A percentile compares a stretch with the other conserved stretches of the same genome.
phyloP scores from a whole-genome alignment of 306 rosid genomes.

The Sesbania bispinosa region DNA sequence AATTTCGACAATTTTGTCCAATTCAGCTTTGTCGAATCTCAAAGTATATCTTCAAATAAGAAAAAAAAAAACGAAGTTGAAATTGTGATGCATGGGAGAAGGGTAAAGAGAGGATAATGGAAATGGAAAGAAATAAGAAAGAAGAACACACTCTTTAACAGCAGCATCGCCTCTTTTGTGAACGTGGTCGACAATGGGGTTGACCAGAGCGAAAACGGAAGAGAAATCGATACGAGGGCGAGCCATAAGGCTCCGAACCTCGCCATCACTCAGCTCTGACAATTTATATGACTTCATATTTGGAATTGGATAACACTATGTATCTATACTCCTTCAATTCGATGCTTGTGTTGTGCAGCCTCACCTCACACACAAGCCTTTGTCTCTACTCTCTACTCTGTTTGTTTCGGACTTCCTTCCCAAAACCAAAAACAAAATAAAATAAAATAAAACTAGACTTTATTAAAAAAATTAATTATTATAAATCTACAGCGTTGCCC shows the following conservation, averaged over 20 bases:
- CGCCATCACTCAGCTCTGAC: constrained; percentile 50
- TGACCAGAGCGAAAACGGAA: constrained; percentile 66
- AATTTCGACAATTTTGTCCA: constrained; percentile 46
- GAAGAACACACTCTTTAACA: constrained; percentile 55
- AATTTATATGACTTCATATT: constrained; percentile 68
- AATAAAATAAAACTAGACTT: too few species aligned
- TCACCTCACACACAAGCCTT: too few species aligned
- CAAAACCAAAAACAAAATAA: too few species aligned
- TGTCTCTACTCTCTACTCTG: too few species aligned
- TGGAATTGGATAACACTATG: too few species aligned
- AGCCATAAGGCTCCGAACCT: constrained; percentile 59
- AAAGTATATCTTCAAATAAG: constrained; percentile 67
- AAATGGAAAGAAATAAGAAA: neutral
- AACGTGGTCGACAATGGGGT: constrained; percentile 68
- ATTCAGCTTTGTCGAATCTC: constrained; percentile 60
- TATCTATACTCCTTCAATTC: too few species aligned
- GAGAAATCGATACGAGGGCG: constrained; percentile 87
- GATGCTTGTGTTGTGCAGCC: too few species aligned
- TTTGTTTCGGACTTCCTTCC: too few species aligned
- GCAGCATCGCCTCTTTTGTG: constrained; percentile 66
- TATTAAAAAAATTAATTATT: too few species aligned
- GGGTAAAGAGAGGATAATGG: neutral
- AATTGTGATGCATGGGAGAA: neutral
- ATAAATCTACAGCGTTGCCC: too few species aligned
- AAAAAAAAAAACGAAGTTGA: neutral